A percentile compares a stretch with the other conserved stretches of the same genome.
These are phyloP conservation scores for Stevia rebaudiana DNA, from an alignment of 140 eudicot species.

Conservation along the genomic window DNA sequence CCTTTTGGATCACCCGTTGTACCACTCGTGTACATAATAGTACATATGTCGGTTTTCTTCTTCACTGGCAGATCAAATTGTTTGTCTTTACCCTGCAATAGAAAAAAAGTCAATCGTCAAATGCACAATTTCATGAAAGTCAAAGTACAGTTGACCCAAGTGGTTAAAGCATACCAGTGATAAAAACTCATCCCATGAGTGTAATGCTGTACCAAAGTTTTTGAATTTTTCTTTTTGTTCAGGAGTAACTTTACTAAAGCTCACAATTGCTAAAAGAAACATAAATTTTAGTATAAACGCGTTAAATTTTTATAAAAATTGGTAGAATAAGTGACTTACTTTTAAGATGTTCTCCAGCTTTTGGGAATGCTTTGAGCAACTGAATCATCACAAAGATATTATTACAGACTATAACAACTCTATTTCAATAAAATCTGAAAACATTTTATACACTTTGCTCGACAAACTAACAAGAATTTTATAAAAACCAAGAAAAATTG, in stretches of 20 bases:
- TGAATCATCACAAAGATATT: slow-evolving; percentile 41
- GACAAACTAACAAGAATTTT: neutral
- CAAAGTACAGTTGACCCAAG: neutral
- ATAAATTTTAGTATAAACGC: slow-evolving; percentile 4
- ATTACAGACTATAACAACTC: too few relatives aligned
- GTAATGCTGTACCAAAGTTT: slow-evolving; percentile 54
- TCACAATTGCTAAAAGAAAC: slow-evolving; percentile 60
- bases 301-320: neutral
- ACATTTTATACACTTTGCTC: neutral
- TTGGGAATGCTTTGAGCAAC: slow-evolving; percentile 72
- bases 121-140: neutral
- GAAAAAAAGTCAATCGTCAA: slow-evolving; percentile 4
- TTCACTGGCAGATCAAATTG: slow-evolving; percentile 63
- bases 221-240: slow-evolving; percentile 65
- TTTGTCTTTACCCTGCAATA: slow-evolving; percentile 54
- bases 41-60: slow-evolving; percentile 74
- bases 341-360: slow-evolving; percentile 57
- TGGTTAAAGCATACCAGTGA: slow-evolving; percentile 44
- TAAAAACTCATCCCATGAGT: slow-evolving; percentile 85
- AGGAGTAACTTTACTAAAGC: slow-evolving; percentile 70
- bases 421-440: too few relatives aligned
- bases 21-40: slow-evolving; percentile 99
- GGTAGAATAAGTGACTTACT: slow-evolving; percentile 48
- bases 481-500: neutral
- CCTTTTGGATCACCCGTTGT: slow-evolving; percentile 99